phyloP scores from a whole-genome alignment of 176 grass and related monocot genomes.

The Luzula sylvatica region DNA sequence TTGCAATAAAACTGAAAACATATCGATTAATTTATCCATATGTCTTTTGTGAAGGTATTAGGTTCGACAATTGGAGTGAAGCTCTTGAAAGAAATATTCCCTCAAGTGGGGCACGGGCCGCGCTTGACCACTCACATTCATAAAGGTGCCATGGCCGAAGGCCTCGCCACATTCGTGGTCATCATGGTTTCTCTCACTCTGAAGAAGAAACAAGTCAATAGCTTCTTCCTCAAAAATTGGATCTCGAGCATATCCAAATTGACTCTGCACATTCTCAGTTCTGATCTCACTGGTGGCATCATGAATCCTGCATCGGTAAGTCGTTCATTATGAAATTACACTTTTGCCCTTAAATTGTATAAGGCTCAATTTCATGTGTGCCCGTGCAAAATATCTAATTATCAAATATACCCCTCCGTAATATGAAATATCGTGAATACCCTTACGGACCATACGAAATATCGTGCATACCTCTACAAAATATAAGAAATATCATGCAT shows the following conservation, averaged over 20 bases:
- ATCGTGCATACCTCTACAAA: background rate
- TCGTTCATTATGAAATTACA: slow-evolving; percentile 7
- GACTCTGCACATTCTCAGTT: slow-evolving; percentile 86
- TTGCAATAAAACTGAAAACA: too few relatives aligned
- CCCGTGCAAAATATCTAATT: too few relatives aligned
- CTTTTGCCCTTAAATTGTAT: too few relatives aligned
- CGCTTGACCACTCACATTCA: slow-evolving; percentile 50
- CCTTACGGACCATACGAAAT: background rate
- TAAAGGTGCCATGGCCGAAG: slow-evolving; percentile 74
- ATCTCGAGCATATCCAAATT: slow-evolving; percentile 78
- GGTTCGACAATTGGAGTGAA: slow-evolving; percentile 52
- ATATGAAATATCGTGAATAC: background rate
- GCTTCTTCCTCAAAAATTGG: slow-evolving; percentile 97
- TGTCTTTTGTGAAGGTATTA: slow-evolving; percentile 40
- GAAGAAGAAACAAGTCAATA: slow-evolving; percentile 66
- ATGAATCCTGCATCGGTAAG: slow-evolving; percentile 99
- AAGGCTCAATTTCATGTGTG: too few relatives aligned
- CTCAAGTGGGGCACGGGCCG: slow-evolving; percentile 68
- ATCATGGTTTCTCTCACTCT: slow-evolving; percentile 67
- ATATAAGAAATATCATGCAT: background rate
- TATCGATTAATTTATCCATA: too few relatives aligned
- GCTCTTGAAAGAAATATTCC: slow-evolving; percentile 48
- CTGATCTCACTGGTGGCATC: slow-evolving; percentile 85
- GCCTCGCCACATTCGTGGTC: slow-evolving; percentile 70
- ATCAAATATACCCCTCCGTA: too few relatives aligned